Evolutionary conservation across 345 rosid genomes (phyloP).

Genomic region (Pseudoturritis turrita): DNA sequence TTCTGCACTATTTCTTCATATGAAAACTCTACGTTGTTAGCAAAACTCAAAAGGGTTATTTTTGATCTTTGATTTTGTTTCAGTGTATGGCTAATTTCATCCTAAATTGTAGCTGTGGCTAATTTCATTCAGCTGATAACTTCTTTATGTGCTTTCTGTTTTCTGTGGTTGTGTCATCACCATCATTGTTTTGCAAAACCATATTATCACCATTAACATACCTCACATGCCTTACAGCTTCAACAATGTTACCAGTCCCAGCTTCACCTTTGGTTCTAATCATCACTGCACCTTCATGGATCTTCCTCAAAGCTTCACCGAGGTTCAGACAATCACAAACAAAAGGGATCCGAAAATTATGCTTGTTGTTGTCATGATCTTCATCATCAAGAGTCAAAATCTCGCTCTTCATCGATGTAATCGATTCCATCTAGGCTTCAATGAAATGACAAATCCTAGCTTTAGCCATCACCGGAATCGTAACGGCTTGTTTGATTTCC

Average conservation of each 20-base stretch:
- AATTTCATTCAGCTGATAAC: no score
- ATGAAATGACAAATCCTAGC: slow-evolving; percentile 69
- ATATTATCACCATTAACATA: slow-evolving; percentile 69
- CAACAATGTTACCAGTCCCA: slow-evolving; percentile 70
- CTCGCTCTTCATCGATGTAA: slow-evolving; percentile 79
- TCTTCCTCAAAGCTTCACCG: slow-evolving; percentile 70
- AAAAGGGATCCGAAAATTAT: slow-evolving; percentile 73
- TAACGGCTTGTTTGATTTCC: slow-evolving; percentile 55
- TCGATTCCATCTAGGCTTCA: slow-evolving; percentile 76
- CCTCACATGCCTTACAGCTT: slow-evolving; percentile 80
- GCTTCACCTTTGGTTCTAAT: slow-evolving; percentile 86
- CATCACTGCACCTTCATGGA: slow-evolving; percentile 85
- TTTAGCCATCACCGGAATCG: slow-evolving; percentile 71
- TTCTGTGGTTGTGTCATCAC: no score
- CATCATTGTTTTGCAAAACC: slow-evolving; percentile 66
- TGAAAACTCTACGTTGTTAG: no score
- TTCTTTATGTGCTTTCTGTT: no score
- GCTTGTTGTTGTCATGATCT: slow-evolving; percentile 75
- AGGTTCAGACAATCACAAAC: slow-evolving; percentile 78
- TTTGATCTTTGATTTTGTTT: no score
- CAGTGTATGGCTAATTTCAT: no score
- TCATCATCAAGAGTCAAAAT: slow-evolving; percentile 72
- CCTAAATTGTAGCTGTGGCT: no score
- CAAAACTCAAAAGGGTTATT: no score
- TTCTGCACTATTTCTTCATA: no score